Evolutionary conservation across 1,284 basidiomycete species (phyloP).

Genomic region (Calocybe gambosa): DNA sequence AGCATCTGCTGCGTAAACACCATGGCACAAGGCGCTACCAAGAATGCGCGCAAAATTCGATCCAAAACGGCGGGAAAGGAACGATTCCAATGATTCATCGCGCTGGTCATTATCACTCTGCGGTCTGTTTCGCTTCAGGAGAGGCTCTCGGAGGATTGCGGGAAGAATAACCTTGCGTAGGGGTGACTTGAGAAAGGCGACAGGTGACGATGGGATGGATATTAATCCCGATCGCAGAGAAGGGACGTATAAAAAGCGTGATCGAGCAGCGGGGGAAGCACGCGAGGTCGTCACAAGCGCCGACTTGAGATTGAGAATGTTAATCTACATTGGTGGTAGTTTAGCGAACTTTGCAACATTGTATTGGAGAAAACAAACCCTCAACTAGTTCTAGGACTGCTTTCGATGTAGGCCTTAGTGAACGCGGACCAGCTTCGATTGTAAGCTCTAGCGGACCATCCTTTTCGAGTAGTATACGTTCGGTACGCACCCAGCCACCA

Average conservation of each 20-base stretch:
- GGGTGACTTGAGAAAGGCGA: constrained; percentile 43
- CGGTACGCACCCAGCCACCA: constrained; percentile 82
- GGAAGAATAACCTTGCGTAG: constrained; percentile 48
- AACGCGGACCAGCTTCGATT: constrained; percentile 81
- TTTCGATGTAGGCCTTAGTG: constrained; percentile 69
- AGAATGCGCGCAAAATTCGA: constrained; percentile 65
- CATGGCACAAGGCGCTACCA: constrained; percentile 84
- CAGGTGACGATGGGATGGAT: constrained; percentile 38
- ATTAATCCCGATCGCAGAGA: constrained; percentile 35
- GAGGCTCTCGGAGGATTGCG: constrained; percentile 53
- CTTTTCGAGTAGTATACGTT: constrained; percentile 40
- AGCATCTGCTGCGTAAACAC: constrained; percentile 89
- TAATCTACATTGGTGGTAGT: constrained; percentile 44
- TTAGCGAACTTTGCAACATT: not conserved
- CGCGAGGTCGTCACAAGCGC: constrained; percentile 60
- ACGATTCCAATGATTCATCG: constrained; percentile 82
- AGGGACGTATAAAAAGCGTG: constrained; percentile 68
- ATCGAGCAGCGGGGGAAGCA: constrained; percentile 63
- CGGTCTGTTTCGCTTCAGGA: constrained; percentile 38
- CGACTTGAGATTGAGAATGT: constrained; percentile 59
- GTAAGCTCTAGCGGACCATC: constrained; percentile 29
- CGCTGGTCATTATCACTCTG: constrained; percentile 14
- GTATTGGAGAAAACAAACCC: not conserved
- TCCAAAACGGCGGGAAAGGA: constrained; percentile 77
- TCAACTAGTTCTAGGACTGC: constrained; percentile 77